Evolutionary conservation across 495 filamentous ascomycete genomes (phyloP).

Genomic region (Talaromyces nanjingensis): DNA sequence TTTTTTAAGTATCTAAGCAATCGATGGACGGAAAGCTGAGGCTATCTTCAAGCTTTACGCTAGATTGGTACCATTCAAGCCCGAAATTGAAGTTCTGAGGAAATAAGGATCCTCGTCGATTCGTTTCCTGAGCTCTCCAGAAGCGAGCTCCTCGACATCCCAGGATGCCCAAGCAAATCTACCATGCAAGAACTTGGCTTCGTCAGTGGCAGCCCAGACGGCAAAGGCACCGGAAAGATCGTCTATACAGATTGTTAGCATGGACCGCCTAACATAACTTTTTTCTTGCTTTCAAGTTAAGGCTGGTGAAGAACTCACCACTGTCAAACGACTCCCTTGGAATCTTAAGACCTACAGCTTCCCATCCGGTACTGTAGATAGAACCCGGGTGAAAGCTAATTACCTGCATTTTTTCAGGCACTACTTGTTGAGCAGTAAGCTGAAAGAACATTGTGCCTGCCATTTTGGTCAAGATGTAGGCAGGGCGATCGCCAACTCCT

Average conservation of each 20-base stretch:
- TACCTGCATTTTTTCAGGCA: constrained; percentile 26
- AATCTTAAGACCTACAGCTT: constrained; percentile 12
- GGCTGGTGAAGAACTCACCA: constrained; percentile 17
- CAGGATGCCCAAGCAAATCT: constrained; percentile 42
- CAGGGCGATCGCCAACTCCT: not conserved
- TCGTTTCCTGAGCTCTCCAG: constrained; percentile 22
- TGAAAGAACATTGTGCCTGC: constrained; percentile 17
- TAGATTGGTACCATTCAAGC: not conserved
- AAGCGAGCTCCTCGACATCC: constrained; percentile 42
- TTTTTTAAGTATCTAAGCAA: too few species aligned
- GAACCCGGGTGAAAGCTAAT: constrained; percentile 38
- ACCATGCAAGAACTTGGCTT: constrained; percentile 44
- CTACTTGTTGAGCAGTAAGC: constrained; percentile 23
- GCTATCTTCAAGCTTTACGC: not conserved
- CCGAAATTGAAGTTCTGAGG: constrained; percentile 11
- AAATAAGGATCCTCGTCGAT: constrained; percentile 25
- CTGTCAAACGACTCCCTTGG: constrained; percentile 25
- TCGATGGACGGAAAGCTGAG: too few species aligned
- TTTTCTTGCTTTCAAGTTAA: not conserved
- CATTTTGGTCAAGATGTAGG: not conserved
- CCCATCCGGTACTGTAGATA: constrained; percentile 22
- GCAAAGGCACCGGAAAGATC: constrained; percentile 37
- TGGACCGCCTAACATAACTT: not conserved
- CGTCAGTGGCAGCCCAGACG: constrained; percentile 40
- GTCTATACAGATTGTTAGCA: constrained; percentile 15